Conservation (phyloP, 495 filamentous ascomycete genomes). For the Penicillium odoratum region DNA sequence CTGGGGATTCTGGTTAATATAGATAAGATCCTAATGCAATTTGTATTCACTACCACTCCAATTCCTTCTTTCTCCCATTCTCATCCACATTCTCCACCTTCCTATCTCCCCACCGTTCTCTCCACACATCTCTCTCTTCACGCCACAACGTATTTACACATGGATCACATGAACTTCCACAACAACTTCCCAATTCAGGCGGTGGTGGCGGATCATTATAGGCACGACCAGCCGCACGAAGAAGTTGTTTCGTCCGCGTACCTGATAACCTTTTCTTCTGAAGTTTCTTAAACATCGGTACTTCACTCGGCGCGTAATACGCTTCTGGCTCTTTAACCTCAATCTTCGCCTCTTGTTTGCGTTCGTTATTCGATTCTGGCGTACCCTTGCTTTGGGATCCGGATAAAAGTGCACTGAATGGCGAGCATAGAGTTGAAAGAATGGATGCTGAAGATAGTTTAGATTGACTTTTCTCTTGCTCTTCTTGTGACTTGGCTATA, state of each 20-base stretch:
- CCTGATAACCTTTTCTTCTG: slow-evolving; percentile 32
- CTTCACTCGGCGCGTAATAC: slow-evolving; percentile 27
- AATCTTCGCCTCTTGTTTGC: neutral
- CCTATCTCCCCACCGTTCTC: slow-evolving; percentile 39
- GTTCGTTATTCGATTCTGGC: neutral
- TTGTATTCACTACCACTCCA: slow-evolving; percentile 20
- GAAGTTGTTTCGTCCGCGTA: slow-evolving; percentile 42
- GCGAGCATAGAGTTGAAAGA: slow-evolving; percentile 8
- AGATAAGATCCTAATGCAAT: too few species aligned
- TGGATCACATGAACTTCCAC: slow-evolving; percentile 46
- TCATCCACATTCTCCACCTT: slow-evolving; percentile 21
- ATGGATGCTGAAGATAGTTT: neutral
- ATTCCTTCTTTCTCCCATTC: slow-evolving; percentile 21
- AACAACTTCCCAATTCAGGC: slow-evolving; percentile 39
- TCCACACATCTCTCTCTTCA: slow-evolving; percentile 42
- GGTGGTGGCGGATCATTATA: slow-evolving; percentile 40
- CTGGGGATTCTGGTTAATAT: slow-evolving; percentile 15
- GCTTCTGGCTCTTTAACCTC: slow-evolving; percentile 15
- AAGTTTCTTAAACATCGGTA: slow-evolving; percentile 32
- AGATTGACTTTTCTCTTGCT: neutral
- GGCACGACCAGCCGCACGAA: slow-evolving; percentile 35
- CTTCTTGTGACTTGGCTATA: neutral
- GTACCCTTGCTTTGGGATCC: neutral
- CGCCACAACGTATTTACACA: slow-evolving; percentile 44
- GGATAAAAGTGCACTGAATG: slow-evolving; percentile 5